Evolutionary conservation across 2,329 filamentous ascomycete species (phyloP).

Genomic region (Colletotrichum siamense): DNA sequence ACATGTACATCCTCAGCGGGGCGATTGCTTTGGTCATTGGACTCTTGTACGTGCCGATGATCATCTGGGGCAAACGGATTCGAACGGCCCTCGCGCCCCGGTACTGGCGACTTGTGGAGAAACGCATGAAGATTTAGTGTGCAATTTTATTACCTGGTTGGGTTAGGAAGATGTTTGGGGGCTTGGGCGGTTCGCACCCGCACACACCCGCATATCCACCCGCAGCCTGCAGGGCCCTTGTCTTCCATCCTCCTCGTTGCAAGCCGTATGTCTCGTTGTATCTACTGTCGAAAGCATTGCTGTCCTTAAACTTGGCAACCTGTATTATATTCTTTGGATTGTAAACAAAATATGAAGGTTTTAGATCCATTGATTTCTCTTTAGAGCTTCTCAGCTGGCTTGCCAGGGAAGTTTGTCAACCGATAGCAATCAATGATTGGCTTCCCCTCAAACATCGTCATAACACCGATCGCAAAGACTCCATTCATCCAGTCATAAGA

Average conservation of each 20-base stretch:
- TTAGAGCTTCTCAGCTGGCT: slow-evolving; percentile 11
- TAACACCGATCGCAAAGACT: slow-evolving; percentile 23
- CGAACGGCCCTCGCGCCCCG: slow-evolving; percentile 20
- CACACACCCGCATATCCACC: neutral
- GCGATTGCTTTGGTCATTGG: slow-evolving; percentile 28
- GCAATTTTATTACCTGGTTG: neutral
- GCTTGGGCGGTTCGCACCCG: neutral
- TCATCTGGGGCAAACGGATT: slow-evolving; percentile 36
- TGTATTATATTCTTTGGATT: neutral
- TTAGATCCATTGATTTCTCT: neutral
- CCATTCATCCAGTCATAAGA: slow-evolving; percentile 27
- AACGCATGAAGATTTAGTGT: neutral
- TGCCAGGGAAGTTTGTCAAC: slow-evolving; percentile 26
- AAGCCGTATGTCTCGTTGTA: neutral
- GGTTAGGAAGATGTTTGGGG: neutral
- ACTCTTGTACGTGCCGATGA: slow-evolving; percentile 30
- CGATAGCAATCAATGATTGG: slow-evolving; percentile 28
- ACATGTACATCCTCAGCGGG: slow-evolving; percentile 32
- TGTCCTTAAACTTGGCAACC: neutral
- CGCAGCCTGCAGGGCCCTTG: neutral
- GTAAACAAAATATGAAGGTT: neutral
- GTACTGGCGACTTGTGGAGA: slow-evolving; percentile 15
- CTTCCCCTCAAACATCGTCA: slow-evolving; percentile 25
- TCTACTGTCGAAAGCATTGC: neutral
- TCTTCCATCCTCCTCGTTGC: neutral